These are phyloP conservation scores for Oidiodendron maius DNA, from an alignment of 495 filamentous ascomycete species.

Conservation along the genomic window DNA sequence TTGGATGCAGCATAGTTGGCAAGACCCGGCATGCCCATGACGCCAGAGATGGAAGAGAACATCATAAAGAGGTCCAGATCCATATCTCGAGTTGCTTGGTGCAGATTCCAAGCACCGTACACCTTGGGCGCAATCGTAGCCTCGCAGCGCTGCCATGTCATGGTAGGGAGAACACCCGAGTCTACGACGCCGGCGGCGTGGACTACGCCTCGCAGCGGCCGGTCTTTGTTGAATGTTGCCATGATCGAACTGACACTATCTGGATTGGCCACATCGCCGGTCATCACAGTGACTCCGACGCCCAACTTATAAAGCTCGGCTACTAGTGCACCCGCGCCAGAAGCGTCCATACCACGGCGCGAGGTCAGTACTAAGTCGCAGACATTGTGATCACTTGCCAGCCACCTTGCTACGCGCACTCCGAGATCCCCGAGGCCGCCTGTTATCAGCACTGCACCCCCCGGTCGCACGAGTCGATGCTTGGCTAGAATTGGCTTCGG, in stretches of 20 bases:
- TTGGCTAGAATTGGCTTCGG: no score
- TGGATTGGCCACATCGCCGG: background rate
- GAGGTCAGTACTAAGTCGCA: conserved; percentile 27
- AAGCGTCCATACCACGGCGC: conserved; percentile 12
- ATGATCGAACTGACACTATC: conserved; percentile 16
- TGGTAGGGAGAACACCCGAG: conserved; percentile 30
- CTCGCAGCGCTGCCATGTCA: conserved; percentile 34
- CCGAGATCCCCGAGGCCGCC: no score
- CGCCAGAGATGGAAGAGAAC: conserved; percentile 52
- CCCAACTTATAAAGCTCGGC: background rate
- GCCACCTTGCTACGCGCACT: no score
- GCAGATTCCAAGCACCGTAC: conserved; percentile 48
- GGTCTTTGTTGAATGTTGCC: conserved; percentile 26
- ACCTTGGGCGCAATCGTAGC: conserved; percentile 47
- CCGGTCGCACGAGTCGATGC: no score
- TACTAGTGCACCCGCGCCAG: background rate
- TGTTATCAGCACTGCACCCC: no score
- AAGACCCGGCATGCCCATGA: conserved; percentile 53
- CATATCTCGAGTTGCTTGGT: conserved; percentile 35
- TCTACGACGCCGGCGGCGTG: conserved; percentile 42
- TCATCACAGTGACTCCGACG: background rate
- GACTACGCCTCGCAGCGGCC: conserved; percentile 39
- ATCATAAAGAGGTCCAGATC: conserved; percentile 60
- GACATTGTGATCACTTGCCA: conserved; percentile 33
- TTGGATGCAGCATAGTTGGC: conserved; percentile 58